phyloP scores from a whole-genome alignment of 129 eudicot species.

The carrot (Daucus carota) region DNA sequence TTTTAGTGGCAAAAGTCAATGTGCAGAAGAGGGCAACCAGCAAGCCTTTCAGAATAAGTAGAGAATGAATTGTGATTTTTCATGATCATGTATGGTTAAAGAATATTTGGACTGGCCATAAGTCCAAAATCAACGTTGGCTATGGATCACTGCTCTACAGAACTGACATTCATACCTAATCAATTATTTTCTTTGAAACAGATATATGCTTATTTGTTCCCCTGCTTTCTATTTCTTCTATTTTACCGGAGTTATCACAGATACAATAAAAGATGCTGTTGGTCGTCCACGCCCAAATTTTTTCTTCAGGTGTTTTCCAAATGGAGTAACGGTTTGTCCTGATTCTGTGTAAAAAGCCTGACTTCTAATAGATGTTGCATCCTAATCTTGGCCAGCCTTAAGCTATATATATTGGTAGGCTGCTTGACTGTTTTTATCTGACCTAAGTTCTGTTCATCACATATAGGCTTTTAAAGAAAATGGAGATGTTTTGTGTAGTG shows the following conservation, averaged over 20 bases:
- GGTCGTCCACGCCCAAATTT: constrained; percentile 94
- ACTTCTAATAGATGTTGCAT: neutral
- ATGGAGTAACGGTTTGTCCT: constrained; percentile 65
- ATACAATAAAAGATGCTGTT: constrained; percentile 89
- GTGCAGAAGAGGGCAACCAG: neutral
- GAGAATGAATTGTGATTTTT: too few species aligned
- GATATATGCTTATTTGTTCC: constrained; percentile 5
- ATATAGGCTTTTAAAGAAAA: constrained; percentile 39
- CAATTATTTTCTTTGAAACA: neutral
- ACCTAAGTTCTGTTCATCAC: constrained; percentile 9
- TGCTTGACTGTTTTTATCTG: constrained; percentile 3
- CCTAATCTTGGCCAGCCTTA: neutral
- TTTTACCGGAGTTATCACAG: constrained; percentile 76
- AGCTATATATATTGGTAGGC: neutral
- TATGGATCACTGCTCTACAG: neutral
- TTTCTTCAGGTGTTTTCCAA: constrained; percentile 89
- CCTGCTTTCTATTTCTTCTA: constrained; percentile 2
- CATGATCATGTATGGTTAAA: neutral
- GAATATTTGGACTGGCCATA: neutral
- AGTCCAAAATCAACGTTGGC: neutral
- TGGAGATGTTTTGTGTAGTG: constrained; percentile 62
- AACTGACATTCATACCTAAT: neutral
- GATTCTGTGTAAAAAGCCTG: neutral
- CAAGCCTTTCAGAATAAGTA: neutral
- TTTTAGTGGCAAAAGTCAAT: neutral